Conservation (phyloP, 371 early-diverging fungal genomes). For the Apophysomyces ossiformis region DNA sequence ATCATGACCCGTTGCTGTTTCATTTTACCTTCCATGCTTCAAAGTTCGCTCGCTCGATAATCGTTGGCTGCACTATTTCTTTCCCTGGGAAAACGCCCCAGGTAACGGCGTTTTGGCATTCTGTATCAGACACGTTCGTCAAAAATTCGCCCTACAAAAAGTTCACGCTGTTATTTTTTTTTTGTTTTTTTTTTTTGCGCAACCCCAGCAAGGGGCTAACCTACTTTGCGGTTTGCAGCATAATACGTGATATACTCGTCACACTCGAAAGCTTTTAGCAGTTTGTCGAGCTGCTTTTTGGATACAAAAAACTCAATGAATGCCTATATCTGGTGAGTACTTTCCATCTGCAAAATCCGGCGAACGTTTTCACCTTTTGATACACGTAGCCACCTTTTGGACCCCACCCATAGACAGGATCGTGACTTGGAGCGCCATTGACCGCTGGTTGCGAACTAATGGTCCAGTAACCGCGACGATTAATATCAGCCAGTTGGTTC, state of each 20-base stretch:
- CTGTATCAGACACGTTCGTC: slow-evolving; percentile 63
- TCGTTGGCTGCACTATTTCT: slow-evolving; percentile 93
- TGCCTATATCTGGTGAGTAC: slow-evolving; percentile 37
- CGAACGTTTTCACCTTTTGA: slow-evolving; percentile 72
- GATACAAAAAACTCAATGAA: slow-evolving; percentile 83
- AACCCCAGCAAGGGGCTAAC: slow-evolving; percentile 8
- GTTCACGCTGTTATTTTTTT: background rate
- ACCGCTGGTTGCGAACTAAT: slow-evolving; percentile 95
- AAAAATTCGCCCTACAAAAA: slow-evolving; percentile 66
- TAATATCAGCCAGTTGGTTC: slow-evolving; percentile 65
- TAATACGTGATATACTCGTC: slow-evolving; percentile 83
- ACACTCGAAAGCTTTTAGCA: slow-evolving; percentile 52
- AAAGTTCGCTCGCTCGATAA: slow-evolving; percentile 89
- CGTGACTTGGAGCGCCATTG: slow-evolving; percentile 82
- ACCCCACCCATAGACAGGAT: slow-evolving; percentile 92
- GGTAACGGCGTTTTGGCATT: slow-evolving; percentile 83
- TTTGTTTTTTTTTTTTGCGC: slow-evolving; percentile 20
- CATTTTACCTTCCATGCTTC: slow-evolving; percentile 83
- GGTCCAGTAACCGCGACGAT: slow-evolving; percentile 82
- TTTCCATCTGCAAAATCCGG: no score
- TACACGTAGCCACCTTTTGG: slow-evolving; percentile 92
- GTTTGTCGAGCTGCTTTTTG: slow-evolving; percentile 43
- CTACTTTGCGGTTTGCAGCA: slow-evolving; percentile 76
- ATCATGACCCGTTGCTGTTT: slow-evolving; percentile 23
- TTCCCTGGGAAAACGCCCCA: slow-evolving; percentile 98